These are phyloP conservation scores for Flagelloscypha sp. DNA, from an alignment of 768 basidiomycete species.

Conservation along the genomic window DNA sequence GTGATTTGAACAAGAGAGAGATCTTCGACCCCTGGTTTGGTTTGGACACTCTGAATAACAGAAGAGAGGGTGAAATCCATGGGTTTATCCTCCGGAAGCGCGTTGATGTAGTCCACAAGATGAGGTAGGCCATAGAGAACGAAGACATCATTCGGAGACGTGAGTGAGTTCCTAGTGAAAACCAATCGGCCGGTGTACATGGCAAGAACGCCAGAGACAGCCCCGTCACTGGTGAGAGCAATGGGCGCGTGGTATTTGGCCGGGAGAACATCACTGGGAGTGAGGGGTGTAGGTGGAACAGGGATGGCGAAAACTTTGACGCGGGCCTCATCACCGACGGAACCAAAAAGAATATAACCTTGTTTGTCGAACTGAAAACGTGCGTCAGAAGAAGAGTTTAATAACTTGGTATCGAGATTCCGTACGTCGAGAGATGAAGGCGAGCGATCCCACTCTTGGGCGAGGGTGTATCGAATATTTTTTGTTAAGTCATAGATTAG, in stretches of 20 bases:
- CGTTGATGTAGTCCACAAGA: constrained; percentile 33
- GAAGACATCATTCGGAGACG: constrained; percentile 74
- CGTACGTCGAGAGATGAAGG: constrained; percentile 53
- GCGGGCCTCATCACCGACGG: constrained; percentile 71
- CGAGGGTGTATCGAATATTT: constrained; percentile 62
- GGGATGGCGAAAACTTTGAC: constrained; percentile 67
- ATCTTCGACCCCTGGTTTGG: constrained; percentile 29
- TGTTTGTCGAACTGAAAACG: constrained; percentile 62
- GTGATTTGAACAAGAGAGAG: too few species aligned
- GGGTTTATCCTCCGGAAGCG: constrained; percentile 16
- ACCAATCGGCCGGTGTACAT: constrained; percentile 56
- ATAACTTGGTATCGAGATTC: constrained; percentile 1
- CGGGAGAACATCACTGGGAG: constrained; percentile 21
- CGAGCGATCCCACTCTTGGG: constrained; percentile 82
- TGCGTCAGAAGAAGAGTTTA: constrained; percentile 2
- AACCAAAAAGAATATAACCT: constrained; percentile 60
- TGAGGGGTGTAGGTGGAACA: constrained; percentile 53
- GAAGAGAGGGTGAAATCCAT: too few species aligned
- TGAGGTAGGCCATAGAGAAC: constrained; percentile 42
- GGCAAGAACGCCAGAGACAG: constrained; percentile 54
- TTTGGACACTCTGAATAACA: too few species aligned
- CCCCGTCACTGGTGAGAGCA: constrained; percentile 48
- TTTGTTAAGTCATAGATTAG: constrained; percentile 69
- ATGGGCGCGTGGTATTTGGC: constrained; percentile 44
- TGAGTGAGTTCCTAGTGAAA: constrained; percentile 66